Evolutionary conservation across 768 basidiomycete species (phyloP).

Genomic region (Clitopilus passeckerianus): DNA sequence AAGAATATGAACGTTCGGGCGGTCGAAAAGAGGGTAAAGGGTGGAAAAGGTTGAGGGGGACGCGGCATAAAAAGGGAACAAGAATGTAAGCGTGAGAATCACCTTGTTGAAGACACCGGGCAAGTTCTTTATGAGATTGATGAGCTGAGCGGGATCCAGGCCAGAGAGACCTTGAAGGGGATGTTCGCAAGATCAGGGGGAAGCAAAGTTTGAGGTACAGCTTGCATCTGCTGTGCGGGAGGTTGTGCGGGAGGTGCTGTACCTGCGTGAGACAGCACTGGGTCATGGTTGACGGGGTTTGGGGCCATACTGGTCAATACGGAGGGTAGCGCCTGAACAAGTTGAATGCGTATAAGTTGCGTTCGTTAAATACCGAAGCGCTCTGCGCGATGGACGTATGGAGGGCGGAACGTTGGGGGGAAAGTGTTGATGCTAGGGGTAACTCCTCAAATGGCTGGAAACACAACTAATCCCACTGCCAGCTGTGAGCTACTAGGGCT

Average conservation of each 20-base stretch:
- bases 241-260: constrained; percentile 19
- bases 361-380: not conserved
- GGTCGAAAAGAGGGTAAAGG: constrained; percentile 1
- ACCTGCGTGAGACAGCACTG: constrained; percentile 29
- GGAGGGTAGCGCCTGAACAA: not conserved
- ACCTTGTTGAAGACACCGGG: constrained; percentile 56
- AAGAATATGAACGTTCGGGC: constrained; percentile 10
- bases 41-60: constrained; percentile 4
- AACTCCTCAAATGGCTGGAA: not conserved
- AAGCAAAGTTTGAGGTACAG: constrained; percentile 18
- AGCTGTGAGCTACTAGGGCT: not conserved
- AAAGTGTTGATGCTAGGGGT: not conserved
- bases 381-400: not conserved
- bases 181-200: constrained; percentile 19
- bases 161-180: constrained; percentile 18
- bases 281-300: constrained; percentile 31
- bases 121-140: constrained; percentile 51
- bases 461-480: not conserved
- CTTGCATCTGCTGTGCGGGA: constrained; percentile 20
- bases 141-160: constrained; percentile 53
- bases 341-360: not conserved
- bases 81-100: constrained; percentile 16
- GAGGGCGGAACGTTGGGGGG: not conserved
- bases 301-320: constrained; percentile 27
- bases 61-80: constrained; percentile 3